Conservation (phyloP, 176 grass and related monocot genomes). For the Metroxylon sagu region DNA sequence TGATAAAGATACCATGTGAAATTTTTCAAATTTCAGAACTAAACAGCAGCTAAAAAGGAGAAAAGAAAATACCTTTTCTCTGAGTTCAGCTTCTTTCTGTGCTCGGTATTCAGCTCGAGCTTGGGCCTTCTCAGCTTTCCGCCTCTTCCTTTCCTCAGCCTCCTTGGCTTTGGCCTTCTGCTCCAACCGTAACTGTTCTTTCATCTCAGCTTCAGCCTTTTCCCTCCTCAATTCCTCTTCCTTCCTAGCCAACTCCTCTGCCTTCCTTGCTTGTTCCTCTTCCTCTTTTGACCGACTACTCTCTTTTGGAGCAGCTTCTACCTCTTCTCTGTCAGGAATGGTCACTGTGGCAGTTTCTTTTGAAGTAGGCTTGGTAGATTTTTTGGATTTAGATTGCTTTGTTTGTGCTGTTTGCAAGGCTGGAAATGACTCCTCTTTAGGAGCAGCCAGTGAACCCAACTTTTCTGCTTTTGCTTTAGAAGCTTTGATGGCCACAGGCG, state of each 20-base stretch:
- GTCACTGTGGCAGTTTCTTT: constrained; percentile 11
- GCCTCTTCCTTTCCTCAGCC: constrained; percentile 81
- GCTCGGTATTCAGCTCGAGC: constrained; percentile 62
- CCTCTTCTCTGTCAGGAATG: constrained; percentile 20
- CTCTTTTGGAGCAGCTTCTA: constrained; percentile 33
- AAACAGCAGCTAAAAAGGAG: constrained; percentile 3
- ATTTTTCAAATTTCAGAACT: neutral
- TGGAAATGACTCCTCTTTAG: constrained; percentile 35
- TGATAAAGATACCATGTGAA: no score
- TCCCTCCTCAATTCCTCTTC: constrained; percentile 44
- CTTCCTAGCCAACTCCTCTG: constrained; percentile 32
- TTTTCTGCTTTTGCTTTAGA: constrained; percentile 24
- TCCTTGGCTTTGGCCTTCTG: constrained; percentile 84
- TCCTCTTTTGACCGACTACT: constrained; percentile 26
- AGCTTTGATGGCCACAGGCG: neutral
- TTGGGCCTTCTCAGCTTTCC: constrained; percentile 51
- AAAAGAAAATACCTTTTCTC: constrained; percentile 44
- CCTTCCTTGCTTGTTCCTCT: constrained; percentile 32
- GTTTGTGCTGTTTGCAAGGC: constrained; percentile 23
- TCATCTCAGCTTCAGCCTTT: constrained; percentile 45
- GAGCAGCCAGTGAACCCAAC: constrained; percentile 13
- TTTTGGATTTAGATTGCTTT: constrained; percentile 41
- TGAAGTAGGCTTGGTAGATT: constrained; percentile 18
- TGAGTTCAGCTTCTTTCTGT: constrained; percentile 62
- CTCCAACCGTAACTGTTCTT: constrained; percentile 46